Conservation (phyloP, 257 asterid genomes). For the Fraxinus anomala region DNA sequence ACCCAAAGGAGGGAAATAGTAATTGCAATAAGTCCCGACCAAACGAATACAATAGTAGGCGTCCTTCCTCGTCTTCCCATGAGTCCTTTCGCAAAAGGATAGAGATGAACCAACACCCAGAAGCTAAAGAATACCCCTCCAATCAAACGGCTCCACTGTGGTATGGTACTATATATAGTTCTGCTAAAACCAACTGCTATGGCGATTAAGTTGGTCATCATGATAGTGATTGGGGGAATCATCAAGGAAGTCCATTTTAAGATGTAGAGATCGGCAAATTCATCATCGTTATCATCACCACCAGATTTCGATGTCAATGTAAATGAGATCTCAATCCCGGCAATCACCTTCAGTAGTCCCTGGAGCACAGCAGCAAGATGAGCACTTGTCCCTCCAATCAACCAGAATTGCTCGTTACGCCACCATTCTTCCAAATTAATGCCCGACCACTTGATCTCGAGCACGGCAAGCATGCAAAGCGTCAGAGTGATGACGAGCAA, state of each 20-base stretch:
- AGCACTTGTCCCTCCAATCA: constrained; percentile 88
- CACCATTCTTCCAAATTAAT: constrained; percentile 84
- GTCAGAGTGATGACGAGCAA: constrained; percentile 71
- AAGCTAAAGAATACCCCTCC: constrained; percentile 93
- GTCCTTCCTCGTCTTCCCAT: constrained; percentile 88
- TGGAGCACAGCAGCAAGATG: constrained; percentile 88
- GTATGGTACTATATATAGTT: constrained; percentile 75
- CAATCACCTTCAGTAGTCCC: constrained; percentile 78
- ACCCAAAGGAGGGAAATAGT: constrained; percentile 82
- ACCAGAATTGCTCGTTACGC: constrained; percentile 90
- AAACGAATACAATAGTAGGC: constrained; percentile 78
- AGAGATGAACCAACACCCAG: constrained; percentile 84
- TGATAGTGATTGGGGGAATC: constrained; percentile 74
- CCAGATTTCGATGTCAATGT: constrained; percentile 75
- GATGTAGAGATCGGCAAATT: constrained; percentile 63
- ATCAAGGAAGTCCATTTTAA: constrained; percentile 71
- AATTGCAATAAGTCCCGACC: constrained; percentile 88
- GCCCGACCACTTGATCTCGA: constrained; percentile 86
- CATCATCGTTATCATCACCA: constrained; percentile 73
- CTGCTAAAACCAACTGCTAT: constrained; percentile 82
- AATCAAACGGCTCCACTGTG: constrained; percentile 82
- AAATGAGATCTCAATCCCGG: constrained; percentile 83
- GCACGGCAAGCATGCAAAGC: constrained; percentile 61
- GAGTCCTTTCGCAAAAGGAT: constrained; percentile 79
- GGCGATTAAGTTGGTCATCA: constrained; percentile 73